phyloP scores from a whole-genome alignment of 148 eudicot genomes.

The Rhododendron ferrugineum region DNA sequence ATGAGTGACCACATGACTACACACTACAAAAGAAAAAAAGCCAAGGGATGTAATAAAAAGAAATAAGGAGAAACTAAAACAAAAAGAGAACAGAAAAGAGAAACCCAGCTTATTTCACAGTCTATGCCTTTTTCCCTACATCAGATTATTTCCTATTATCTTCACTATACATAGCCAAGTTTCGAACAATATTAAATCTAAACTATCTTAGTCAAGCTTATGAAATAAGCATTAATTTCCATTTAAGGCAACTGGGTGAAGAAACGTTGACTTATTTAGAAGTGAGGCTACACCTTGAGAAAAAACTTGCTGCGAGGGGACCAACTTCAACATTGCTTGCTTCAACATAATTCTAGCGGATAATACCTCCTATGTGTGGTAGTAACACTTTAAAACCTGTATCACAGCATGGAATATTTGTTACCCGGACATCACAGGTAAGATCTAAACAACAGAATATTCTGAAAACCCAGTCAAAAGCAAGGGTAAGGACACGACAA shows the following conservation, averaged over 20 bases:
- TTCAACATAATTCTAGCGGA: neutral
- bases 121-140: neutral
- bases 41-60: neutral
- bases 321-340: conserved; percentile 76
- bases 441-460: neutral
- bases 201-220: neutral
- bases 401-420: too few relatives aligned
- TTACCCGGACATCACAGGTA: neutral
- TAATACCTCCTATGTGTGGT: too few relatives aligned
- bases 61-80: neutral
- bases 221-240: neutral
- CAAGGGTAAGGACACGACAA: neutral
- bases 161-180: neutral
- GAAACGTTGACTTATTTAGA: neutral
- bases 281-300: conserved; percentile 28
- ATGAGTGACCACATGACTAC: neutral
- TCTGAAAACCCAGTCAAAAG: neutral
- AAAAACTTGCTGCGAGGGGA: conserved; percentile 51
- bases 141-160: neutral
- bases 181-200: neutral
- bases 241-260: neutral
- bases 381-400: too few relatives aligned
- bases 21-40: neutral
- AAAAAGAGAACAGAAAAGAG: neutral
- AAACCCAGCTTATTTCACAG: neutral